Percentiles rank a stretch among this genome's conserved stretches.
These are phyloP conservation scores for Torulaspora microellipsoides DNA, from an alignment of 805 yeast species.

Conservation along the genomic window DNA sequence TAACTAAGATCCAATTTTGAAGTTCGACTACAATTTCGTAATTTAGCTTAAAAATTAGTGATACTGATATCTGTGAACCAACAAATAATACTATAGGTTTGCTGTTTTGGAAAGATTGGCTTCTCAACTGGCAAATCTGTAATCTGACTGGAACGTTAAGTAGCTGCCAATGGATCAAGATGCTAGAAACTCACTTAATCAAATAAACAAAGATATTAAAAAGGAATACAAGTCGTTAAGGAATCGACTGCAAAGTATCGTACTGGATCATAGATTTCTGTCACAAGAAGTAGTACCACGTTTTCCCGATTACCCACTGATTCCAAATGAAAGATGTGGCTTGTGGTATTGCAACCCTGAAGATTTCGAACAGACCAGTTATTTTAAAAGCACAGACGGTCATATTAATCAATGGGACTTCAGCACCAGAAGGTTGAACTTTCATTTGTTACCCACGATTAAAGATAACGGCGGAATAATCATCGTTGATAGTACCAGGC, in stretches of 20 bases:
- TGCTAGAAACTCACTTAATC: constrained; percentile 8
- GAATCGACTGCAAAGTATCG: constrained; percentile 69
- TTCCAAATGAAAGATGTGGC: constrained; percentile 85
- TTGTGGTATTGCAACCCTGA: constrained; percentile 68
- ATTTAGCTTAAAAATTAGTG: too few species aligned
- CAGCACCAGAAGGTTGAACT: constrained; percentile 65
- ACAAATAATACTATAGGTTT: too few species aligned
- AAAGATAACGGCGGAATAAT: constrained; percentile 43
- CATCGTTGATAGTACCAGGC: constrained; percentile 77
- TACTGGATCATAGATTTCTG: constrained; percentile 55
- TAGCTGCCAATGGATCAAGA: constrained; percentile 7
- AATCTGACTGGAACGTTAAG: too few species aligned
- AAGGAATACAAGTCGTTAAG: constrained; percentile 48
- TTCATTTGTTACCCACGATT: constrained; percentile 58
- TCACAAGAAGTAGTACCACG: constrained; percentile 22
- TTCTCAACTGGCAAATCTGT: too few species aligned
- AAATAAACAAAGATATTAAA: constrained; percentile 41
- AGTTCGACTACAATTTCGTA: too few species aligned
- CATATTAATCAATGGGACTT: constrained; percentile 80
- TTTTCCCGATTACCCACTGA: constrained; percentile 44
- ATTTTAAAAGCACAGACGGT: constrained; percentile 91
- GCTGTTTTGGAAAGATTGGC: too few species aligned
- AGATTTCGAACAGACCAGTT: constrained; percentile 44
- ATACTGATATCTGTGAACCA: too few species aligned
- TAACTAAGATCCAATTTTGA: too few species aligned